Conservation (phyloP, 768 basidiomycete genomes). For the Podaxis sp. region DNA sequence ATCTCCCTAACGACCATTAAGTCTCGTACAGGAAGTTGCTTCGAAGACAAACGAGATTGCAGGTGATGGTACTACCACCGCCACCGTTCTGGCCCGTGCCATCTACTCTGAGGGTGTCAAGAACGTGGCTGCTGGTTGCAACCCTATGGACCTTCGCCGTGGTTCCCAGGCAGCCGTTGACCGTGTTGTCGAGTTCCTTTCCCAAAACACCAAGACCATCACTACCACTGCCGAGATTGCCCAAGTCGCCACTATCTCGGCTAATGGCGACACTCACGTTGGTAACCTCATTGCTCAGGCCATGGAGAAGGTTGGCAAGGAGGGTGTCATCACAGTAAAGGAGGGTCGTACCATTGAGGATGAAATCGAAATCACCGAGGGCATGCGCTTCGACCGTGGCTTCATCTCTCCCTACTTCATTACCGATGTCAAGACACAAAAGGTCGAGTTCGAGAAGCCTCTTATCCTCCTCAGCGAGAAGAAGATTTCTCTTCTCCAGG, state of each 20-base stretch:
- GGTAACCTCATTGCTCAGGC: conserved; percentile 96
- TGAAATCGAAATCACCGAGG: conserved; percentile 99
- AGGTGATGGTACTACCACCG: conserved; percentile 97
- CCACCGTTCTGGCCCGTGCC: conserved; percentile 93
- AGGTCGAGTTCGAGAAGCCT: conserved; percentile 97
- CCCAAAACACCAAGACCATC: conserved; percentile 87
- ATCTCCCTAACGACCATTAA: conserved; percentile 25
- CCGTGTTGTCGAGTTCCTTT: conserved; percentile 88
- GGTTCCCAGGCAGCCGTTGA: conserved; percentile 97
- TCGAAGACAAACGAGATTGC: conserved; percentile 96
- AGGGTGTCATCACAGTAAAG: conserved; percentile 99
- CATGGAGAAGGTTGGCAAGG: conserved; percentile 99
- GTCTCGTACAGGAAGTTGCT: conserved; percentile 94
- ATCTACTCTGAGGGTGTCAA: conserved; percentile 99
- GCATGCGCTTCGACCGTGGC: conserved; percentile 99
- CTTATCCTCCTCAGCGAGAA: conserved; percentile 92
- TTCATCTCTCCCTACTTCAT: conserved; percentile 98
- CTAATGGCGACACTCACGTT: conserved; percentile 81
- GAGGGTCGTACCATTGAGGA: conserved; percentile 98
- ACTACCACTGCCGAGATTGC: conserved; percentile 98
- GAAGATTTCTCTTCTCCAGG: conserved; percentile 94
- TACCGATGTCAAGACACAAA: conserved; percentile 96
- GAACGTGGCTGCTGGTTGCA: conserved; percentile 98
- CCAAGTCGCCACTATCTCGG: conserved; percentile 96
- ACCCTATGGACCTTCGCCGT: conserved; percentile 99